phyloP scores from a whole-genome alignment of 2,329 filamentous ascomycete genomes.

The Exophiala viscosa region DNA sequence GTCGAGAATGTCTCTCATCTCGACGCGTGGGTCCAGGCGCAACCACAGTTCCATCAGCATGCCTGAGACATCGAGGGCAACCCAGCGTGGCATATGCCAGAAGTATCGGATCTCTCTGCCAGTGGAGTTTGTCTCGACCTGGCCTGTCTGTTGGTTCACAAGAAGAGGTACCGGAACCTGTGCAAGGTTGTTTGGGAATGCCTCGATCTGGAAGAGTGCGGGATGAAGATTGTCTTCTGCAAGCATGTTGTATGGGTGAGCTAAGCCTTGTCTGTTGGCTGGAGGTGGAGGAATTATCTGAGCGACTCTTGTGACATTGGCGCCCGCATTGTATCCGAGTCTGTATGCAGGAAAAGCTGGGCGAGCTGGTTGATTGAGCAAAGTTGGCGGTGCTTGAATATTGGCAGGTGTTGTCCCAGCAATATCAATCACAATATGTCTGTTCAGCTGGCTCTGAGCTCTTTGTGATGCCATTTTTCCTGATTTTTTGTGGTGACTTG shows the following conservation, averaged over 20 bases:
- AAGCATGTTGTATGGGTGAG: conserved; percentile 14
- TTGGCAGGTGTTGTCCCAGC: neutral
- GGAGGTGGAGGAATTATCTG: conserved; percentile 8
- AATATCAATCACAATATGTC: conserved; percentile 8
- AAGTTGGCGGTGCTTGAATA: neutral
- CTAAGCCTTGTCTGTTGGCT: conserved; percentile 2
- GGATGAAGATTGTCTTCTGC: conserved; percentile 15
- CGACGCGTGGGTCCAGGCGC: conserved; percentile 17
- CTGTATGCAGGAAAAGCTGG: conserved; percentile 12
- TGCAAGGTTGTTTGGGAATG: conserved; percentile 1
- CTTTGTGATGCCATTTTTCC: conserved; percentile 4
- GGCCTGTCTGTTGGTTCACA: conserved; percentile 5
- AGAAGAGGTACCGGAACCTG: conserved; percentile 8
- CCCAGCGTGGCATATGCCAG: conserved; percentile 21
- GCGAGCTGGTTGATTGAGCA: conserved; percentile 7
- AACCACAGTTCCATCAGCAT: conserved; percentile 22
- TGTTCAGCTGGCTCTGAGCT: conserved; percentile 2
- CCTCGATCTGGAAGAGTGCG: conserved; percentile 19
- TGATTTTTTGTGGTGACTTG: neutral
- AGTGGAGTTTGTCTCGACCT: neutral
- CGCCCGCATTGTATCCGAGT: conserved; percentile 8
- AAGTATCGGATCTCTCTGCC: conserved; percentile 19
- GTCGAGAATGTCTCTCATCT: conserved; percentile 20
- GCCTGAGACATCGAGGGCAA: conserved; percentile 15
- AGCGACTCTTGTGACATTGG: neutral